Base-by-base conservation (phyloP, 768 basidiomycete species). In the Phaeotremella skinneri region DNA sequence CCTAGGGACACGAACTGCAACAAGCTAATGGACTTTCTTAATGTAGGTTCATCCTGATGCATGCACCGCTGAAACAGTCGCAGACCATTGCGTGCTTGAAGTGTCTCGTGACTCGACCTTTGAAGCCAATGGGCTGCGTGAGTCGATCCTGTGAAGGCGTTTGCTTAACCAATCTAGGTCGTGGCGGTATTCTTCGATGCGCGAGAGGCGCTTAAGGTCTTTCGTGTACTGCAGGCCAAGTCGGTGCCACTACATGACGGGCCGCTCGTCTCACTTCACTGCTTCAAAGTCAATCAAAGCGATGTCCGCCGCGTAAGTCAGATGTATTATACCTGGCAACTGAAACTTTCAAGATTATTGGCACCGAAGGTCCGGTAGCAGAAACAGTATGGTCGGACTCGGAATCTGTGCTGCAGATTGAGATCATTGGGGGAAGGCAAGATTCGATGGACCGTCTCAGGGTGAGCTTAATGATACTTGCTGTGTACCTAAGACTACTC, bases 71-170 rank as follows among this genome's bases (percentile, higher is more conserved):
- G 70, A 88, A 86, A 2, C 89, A 91, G 67, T 84, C 84, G 9
- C 86, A 86, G 41, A 90, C 89, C 0, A 81, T 93, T 21, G 80
- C 84, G 6, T 90, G 93, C 66, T 82, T 93, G 34, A 85, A 90
- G 5, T 81, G 84, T 1, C 83, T 96, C 32, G 85, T 87, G 1
- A 77, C 79, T 55, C 93, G 93, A 76, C 52, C 53, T 31, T 55
- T 68, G 16, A 47, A 49, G 30, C 43, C 30, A 3, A 56, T 48
- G 27, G 67, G 69, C 14, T 60, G 21, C 45, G 69, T 68, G 32
- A 34, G 64, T 59, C 29, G 43, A 7, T 9, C 1, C 11, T 14
- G 6, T 57, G 49, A n/a, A 9, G 5, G 42, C 51, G 4, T 13
- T 43, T 55, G 4, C 25, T 16, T 20, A 34, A 29, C 13, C 31